Evolutionary conservation across 2,329 filamentous ascomycete genomes (phyloP).

Genomic region (Colletotrichum scovillei): DNA sequence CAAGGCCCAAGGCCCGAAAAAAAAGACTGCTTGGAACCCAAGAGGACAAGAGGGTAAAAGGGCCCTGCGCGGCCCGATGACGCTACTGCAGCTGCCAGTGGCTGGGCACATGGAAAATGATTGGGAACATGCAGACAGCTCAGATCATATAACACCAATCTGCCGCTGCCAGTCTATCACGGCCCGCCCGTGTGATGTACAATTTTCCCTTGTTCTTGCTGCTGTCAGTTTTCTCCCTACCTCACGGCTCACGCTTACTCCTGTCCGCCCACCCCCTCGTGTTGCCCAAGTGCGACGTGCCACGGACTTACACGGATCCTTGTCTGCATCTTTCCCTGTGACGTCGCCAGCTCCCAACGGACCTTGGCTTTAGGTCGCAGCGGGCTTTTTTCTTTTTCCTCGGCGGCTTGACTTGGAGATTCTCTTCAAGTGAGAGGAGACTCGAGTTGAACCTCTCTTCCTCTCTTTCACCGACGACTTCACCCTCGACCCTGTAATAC

Average conservation of each 20-base stretch:
- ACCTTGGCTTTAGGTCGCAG: slow-evolving; percentile 2
- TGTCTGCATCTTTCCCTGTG: slow-evolving; percentile 19
- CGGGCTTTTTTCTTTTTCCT: neutral
- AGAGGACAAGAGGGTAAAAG: neutral
- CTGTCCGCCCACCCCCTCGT: neutral
- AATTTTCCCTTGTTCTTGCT: slow-evolving; percentile 1
- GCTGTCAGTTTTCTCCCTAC: neutral
- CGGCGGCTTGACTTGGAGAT: slow-evolving; percentile 3
- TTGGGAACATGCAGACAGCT: slow-evolving; percentile 6
- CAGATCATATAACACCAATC: slow-evolving; percentile 29
- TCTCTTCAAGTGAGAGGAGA: slow-evolving; percentile 19
- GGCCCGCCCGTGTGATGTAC: slow-evolving; percentile 6
- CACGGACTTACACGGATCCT: slow-evolving; percentile 34
- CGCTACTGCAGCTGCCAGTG: slow-evolving; percentile 36
- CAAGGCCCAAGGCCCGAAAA: slow-evolving; percentile 2
- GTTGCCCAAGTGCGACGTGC: slow-evolving; percentile 18
- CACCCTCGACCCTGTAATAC: neutral
- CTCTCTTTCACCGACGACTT: neutral
- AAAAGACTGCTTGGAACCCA: neutral
- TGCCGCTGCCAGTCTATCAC: slow-evolving; percentile 12
- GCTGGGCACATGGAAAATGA: slow-evolving; percentile 17
- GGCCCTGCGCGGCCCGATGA: slow-evolving; percentile 33
- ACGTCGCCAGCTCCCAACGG: slow-evolving; percentile 21
- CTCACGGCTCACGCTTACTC: neutral
- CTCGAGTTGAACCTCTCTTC: neutral